Evolutionary conservation across 2,329 filamentous ascomycete species (phyloP).

Genomic region (Pseudogymnoascus sp.): DNA sequence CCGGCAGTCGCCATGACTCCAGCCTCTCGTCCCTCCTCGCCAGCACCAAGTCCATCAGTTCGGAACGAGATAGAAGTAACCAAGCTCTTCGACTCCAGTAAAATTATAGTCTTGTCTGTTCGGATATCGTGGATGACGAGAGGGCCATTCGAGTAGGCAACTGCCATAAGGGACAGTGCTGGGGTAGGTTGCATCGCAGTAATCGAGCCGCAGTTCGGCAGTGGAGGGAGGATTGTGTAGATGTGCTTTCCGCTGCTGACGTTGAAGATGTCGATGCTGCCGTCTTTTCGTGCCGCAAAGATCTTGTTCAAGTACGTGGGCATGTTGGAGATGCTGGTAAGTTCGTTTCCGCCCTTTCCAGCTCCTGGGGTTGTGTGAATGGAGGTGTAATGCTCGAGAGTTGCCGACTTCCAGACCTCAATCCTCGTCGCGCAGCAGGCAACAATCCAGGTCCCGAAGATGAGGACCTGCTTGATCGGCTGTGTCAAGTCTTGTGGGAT

Average conservation of each 20-base stretch:
- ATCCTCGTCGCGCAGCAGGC: conserved; percentile 67
- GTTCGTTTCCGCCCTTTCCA: conserved; percentile 51
- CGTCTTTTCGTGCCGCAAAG: conserved; percentile 78
- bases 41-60: conserved; percentile 79
- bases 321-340: conserved; percentile 77
- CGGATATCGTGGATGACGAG: conserved; percentile 75
- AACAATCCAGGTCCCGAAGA: conserved; percentile 88
- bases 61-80: conserved; percentile 84
- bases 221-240: conserved; percentile 76
- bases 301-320: conserved; percentile 96
- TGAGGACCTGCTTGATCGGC: conserved; percentile 65
- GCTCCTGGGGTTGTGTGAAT: conserved; percentile 50
- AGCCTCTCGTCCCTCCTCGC: conserved; percentile 72
- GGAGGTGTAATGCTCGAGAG: conserved; percentile 83
- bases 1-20: conserved; percentile 94
- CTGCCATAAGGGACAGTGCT: conserved; percentile 74
- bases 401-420: conserved; percentile 80
- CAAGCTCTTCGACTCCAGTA: conserved; percentile 56
- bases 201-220: conserved; percentile 66
- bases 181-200: conserved; percentile 79
- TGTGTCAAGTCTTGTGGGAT: conserved; percentile 56
- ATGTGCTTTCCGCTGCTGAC: conserved; percentile 84
- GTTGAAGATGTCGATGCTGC: conserved; percentile 95
- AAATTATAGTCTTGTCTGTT: conserved; percentile 63
- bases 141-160: conserved; percentile 74